phyloP scores from a whole-genome alignment of 257 asterid genomes.

The Plantago elongata region DNA sequence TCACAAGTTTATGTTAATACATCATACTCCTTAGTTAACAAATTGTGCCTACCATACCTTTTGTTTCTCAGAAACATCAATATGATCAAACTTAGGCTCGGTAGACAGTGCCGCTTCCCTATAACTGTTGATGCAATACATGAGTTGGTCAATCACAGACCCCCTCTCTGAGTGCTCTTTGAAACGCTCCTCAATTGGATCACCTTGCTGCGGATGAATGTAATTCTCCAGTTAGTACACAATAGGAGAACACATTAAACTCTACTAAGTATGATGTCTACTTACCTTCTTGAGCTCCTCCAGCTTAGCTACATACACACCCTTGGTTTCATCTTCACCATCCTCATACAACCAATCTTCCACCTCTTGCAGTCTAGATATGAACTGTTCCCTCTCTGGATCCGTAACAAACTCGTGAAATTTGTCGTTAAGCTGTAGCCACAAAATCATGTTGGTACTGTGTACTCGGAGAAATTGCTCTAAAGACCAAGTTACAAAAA shows the following conservation, averaged over 20 bases:
- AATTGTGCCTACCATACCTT: constrained; percentile 39
- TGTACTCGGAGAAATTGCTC: neutral
- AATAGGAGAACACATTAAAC: neutral
- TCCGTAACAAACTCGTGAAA: constrained; percentile 65
- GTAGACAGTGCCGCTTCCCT: constrained; percentile 80
- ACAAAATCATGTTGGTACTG: constrained; percentile 11
- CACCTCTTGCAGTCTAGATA: constrained; percentile 71
- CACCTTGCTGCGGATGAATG: constrained; percentile 65
- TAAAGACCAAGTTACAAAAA: neutral
- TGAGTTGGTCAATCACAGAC: constrained; percentile 54
- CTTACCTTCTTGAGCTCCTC: constrained; percentile 71
- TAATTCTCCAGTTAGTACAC: neutral
- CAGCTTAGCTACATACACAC: constrained; percentile 70
- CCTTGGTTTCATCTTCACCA: constrained; percentile 91
- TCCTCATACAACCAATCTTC: constrained; percentile 98
- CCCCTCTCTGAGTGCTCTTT: constrained; percentile 78
- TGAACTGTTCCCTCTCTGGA: constrained; percentile 65
- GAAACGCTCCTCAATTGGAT: constrained; percentile 81
- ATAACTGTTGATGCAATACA: constrained; percentile 67
- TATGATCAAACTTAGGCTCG: constrained; percentile 82
- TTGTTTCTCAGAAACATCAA: constrained; percentile 68
- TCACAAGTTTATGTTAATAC: neutral
- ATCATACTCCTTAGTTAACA: neutral
- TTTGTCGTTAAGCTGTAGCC: constrained; percentile 67
- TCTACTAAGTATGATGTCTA: too few species aligned